Conservation (phyloP, 2,329 filamentous ascomycete species). For the Alternaria gaisen region DNA sequence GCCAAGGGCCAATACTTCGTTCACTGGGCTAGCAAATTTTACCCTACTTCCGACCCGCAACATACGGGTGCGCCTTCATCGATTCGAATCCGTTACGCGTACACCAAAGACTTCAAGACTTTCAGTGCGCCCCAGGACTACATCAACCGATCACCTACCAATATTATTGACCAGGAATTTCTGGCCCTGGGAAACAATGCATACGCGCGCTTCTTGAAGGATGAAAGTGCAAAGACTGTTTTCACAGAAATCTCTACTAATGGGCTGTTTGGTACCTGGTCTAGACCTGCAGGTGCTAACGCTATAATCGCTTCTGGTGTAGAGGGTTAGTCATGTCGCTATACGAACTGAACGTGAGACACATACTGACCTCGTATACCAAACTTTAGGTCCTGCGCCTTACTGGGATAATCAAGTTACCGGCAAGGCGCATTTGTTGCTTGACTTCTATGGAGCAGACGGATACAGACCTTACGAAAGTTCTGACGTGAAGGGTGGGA, state of each 20-base stretch:
- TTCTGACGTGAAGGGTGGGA: constrained; percentile 55
- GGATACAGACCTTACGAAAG: constrained; percentile 63
- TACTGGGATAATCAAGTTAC: constrained; percentile 47
- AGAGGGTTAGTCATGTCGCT: constrained; percentile 23
- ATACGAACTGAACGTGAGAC: no score
- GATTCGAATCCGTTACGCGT: constrained; percentile 62
- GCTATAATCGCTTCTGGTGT: constrained; percentile 51
- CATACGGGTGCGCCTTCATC: constrained; percentile 59
- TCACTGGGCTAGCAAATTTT: constrained; percentile 60
- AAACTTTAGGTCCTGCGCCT: constrained; percentile 31
- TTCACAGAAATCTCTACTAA: constrained; percentile 60
- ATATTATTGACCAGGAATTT: constrained; percentile 67
- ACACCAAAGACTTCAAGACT: constrained; percentile 64
- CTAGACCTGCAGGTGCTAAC: constrained; percentile 55
- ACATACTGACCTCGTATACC: no score
- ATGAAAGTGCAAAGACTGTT: constrained; percentile 62
- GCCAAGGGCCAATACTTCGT: constrained; percentile 57
- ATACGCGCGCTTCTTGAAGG: constrained; percentile 66
- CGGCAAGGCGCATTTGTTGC: constrained; percentile 56
- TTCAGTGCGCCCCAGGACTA: constrained; percentile 62
- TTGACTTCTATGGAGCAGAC: constrained; percentile 53
- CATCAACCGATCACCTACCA: constrained; percentile 58
- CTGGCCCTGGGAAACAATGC: constrained; percentile 54
- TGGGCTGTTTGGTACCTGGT: constrained; percentile 64
- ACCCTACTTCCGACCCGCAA: constrained; percentile 56